Evolutionary conservation across 352 stramenopile genomes (phyloP).

Genomic region (Saprolegnia parasitica): DNA sequence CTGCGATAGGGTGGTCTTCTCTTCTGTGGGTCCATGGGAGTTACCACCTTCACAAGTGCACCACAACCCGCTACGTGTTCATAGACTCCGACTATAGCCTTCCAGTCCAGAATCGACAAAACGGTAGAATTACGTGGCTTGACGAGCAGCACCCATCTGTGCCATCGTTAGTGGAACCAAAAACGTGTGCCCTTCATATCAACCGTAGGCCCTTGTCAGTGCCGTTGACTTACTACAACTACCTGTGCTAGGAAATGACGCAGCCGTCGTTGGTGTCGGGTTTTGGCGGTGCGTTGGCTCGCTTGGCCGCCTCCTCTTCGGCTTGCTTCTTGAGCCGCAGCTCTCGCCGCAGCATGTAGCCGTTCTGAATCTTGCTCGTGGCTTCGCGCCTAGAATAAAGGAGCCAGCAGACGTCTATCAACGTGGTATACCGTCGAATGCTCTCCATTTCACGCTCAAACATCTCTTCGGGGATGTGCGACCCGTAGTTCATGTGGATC

Average conservation of each 20-base stretch:
- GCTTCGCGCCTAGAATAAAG: slow-evolving; percentile 30
- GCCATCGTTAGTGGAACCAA: too few species aligned
- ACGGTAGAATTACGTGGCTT: too few species aligned
- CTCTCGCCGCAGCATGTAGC: slow-evolving; percentile 73
- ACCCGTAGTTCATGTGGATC: slow-evolving; percentile 58
- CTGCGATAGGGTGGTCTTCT: too few species aligned
- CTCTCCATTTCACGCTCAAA: slow-evolving; percentile 59
- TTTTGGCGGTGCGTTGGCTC: background rate
- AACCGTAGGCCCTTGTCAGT: too few species aligned
- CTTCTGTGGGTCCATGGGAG: too few species aligned
- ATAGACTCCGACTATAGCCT: too few species aligned
- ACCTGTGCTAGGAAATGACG: slow-evolving; percentile 25
- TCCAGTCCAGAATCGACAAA: too few species aligned
- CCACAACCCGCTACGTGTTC: too few species aligned
- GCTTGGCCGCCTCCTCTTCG: background rate
- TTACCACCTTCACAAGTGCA: too few species aligned
- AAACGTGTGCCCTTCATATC: too few species aligned
- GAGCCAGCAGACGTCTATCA: background rate
- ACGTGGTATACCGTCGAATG: slow-evolving; percentile 40
- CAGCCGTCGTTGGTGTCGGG: slow-evolving; percentile 5
- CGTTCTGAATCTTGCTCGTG: slow-evolving; percentile 71
- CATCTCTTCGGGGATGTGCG: slow-evolving; percentile 68
- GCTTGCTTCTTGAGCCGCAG: slow-evolving; percentile 44
- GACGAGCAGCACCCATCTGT: too few species aligned
- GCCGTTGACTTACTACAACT: too few species aligned